Evolutionary conservation across 306 rosid species (phyloP).

Genomic region (Prunus kanzakura): DNA sequence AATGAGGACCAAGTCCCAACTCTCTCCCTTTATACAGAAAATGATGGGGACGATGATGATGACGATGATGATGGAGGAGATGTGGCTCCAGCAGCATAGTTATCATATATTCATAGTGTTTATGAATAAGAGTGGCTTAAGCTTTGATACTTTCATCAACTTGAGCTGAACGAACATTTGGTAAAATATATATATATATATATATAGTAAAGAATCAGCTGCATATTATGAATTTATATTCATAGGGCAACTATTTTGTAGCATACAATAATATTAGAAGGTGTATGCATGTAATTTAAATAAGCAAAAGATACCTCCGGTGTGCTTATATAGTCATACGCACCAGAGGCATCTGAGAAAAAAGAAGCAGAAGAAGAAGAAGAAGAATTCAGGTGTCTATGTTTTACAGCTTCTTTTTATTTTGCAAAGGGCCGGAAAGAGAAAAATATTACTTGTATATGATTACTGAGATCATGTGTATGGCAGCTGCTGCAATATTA

Average conservation of each 20-base stretch:
- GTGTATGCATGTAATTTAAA: not conserved
- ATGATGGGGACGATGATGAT: slow-evolving; percentile 25
- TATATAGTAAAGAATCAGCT: not conserved
- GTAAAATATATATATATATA: not conserved
- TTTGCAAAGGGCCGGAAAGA: not conserved
- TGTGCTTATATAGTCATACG: not conserved
- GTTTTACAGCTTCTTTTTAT: not conserved
- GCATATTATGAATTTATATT: too few species aligned
- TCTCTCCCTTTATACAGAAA: not conserved
- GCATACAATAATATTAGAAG: not conserved
- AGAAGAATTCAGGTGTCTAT: too few species aligned
- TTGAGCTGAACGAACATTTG: not conserved
- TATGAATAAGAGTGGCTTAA: not conserved
- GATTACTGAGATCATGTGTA: not conserved
- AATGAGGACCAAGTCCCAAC: slow-evolving; percentile 11
- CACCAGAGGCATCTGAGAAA: not conserved
- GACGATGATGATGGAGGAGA: slow-evolving; percentile 23
- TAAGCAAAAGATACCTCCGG: not conserved
- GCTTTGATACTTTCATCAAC: slow-evolving; percentile 3
- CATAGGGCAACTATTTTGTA: not conserved
- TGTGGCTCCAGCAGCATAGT: slow-evolving; percentile 35
- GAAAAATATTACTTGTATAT: not conserved
- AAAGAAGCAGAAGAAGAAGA: not conserved
- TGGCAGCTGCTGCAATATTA: not conserved
- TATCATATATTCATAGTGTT: not conserved